Evolutionary conservation across 192 early-diverging fungal genomes (phyloP).

Genomic region (Gaertneriomyces semiglobifer): DNA sequence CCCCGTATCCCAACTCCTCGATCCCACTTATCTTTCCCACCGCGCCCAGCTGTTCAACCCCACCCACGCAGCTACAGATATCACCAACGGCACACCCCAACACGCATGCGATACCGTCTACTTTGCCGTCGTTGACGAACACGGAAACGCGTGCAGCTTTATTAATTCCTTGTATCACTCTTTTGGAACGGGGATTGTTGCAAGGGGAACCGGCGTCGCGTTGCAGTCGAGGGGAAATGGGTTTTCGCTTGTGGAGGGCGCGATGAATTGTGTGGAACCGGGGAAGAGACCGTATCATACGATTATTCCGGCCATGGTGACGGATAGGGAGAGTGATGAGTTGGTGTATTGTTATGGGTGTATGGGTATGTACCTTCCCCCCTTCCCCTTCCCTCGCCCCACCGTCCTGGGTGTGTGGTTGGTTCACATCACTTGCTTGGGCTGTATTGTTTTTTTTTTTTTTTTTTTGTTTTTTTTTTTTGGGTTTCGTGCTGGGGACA

Average conservation of each 20-base stretch:
- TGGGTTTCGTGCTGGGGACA: too few relatives aligned
- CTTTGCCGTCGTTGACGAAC: conserved; percentile 66
- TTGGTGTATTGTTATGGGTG: conserved; percentile 51
- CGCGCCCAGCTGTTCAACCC: conserved; percentile 59
- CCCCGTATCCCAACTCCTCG: too few relatives aligned
- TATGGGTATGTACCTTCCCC: conserved; percentile 50
- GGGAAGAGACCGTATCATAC: conserved; percentile 76
- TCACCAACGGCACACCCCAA: conserved; percentile 56
- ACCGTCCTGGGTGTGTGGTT: too few relatives aligned
- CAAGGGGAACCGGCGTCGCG: conserved; percentile 59
- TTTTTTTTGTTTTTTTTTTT: too few relatives aligned
- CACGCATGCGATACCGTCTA: conserved; percentile 72
- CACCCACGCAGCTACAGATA: conserved; percentile 42
- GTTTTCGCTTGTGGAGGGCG: conserved; percentile 54
- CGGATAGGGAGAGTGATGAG: conserved; percentile 26
- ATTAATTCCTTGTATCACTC: conserved; percentile 47
- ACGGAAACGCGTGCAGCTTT: conserved; percentile 80
- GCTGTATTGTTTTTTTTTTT: too few relatives aligned
- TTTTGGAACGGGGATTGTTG: conserved; percentile 44
- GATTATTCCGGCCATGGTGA: conserved; percentile 68
- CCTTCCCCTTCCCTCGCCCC: neutral
- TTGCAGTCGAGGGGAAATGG: conserved; percentile 68
- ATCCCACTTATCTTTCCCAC: conserved; percentile 43
- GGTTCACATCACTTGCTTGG: too few relatives aligned
- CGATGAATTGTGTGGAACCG: conserved; percentile 65